Conservation (phyloP, 2,329 filamentous ascomycete species). For the Emergomyces africanus region DNA sequence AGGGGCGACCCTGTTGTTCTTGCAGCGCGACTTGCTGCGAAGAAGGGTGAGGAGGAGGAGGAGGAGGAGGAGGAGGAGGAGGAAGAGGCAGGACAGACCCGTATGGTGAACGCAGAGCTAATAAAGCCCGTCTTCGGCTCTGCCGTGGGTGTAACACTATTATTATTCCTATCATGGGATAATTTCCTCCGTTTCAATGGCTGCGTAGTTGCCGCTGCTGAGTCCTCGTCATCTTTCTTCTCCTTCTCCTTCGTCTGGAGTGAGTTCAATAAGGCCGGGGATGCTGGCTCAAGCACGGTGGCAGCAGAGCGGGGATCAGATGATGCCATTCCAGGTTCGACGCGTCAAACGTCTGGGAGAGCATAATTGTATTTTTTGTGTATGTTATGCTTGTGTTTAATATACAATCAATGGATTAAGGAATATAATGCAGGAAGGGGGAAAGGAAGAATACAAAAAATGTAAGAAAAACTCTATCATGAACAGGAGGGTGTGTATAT, state of each 20-base stretch:
- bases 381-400: neutral
- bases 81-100: conserved; percentile 14
- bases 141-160: neutral
- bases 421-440: neutral
- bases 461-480: neutral
- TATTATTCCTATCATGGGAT: conserved; percentile 10
- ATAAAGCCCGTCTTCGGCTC: conserved; percentile 5
- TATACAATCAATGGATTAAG: neutral
- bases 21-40: too few relatives aligned
- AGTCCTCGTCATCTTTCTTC: neutral
- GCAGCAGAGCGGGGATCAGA: conserved; percentile 17
- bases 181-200: conserved; percentile 22
- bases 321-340: conserved; percentile 23
- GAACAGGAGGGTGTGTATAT: neutral
- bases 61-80: too few relatives aligned
- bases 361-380: neutral
- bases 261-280: conserved; percentile 21
- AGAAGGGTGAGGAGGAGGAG: too few relatives aligned
- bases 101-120: conserved; percentile 17
- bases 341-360: conserved; percentile 14
- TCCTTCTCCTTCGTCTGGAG: neutral
- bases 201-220: neutral
- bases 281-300: conserved; percentile 22
- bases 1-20: too few relatives aligned
- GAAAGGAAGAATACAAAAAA: neutral